Evolutionary conservation across 2,329 filamentous ascomycete genomes (phyloP).

Genomic region (Madurella fahalii): DNA sequence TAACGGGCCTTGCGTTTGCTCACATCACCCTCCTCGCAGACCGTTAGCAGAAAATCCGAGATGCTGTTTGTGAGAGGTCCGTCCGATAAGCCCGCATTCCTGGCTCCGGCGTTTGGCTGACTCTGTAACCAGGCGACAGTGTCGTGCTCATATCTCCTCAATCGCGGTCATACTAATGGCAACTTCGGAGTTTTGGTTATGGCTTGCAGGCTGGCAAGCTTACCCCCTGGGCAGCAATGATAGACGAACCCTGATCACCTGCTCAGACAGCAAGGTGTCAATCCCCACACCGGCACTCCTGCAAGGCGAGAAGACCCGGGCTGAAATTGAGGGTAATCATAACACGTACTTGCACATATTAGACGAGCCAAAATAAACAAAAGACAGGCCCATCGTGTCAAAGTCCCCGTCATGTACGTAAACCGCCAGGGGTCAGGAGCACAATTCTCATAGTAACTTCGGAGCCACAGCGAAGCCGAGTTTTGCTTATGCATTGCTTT

Average conservation of each 20-base stretch:
- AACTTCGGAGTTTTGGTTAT: background rate
- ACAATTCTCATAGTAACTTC: background rate
- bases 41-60: conserved; percentile 92
- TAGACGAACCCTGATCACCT: background rate
- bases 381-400: no score
- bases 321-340: background rate
- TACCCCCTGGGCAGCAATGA: background rate
- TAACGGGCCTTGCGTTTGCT: conserved; percentile 1
- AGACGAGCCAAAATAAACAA: no score
- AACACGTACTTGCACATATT: background rate
- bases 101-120: background rate
- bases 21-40: conserved; percentile 47
- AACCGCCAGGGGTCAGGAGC: no score
- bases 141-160: conserved; percentile 30
- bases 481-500: no score
- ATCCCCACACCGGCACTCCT: background rate
- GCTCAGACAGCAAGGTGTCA: background rate
- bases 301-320: background rate
- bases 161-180: conserved; percentile 20
- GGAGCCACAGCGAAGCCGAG: background rate
- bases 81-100: conserved; percentile 26
- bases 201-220: background rate
- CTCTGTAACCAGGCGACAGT: conserved; percentile 26
- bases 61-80: conserved; percentile 97
- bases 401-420: no score